Evolutionary conservation across 208 protist genomes (phyloP).

Genomic region (Leishmania braziliensis): DNA sequence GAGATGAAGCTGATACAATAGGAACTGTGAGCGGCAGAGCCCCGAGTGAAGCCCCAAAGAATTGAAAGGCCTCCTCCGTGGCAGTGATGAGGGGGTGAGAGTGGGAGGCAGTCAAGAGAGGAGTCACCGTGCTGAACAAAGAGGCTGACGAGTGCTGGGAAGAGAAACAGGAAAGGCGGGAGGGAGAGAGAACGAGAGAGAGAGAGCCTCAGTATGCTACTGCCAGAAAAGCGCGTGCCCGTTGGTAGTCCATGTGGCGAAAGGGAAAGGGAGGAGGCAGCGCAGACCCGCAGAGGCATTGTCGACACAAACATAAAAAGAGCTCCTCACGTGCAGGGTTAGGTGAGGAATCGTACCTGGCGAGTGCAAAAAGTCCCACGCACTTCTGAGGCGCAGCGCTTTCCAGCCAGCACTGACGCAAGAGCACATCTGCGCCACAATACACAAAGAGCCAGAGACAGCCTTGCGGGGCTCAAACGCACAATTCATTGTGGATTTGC

Average conservation of each 20-base stretch:
- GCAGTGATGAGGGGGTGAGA: too few species aligned
- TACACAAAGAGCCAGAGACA: background rate
- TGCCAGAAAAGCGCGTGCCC: background rate
- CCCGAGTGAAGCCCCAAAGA: background rate
- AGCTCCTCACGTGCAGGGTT: background rate
- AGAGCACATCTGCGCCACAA: background rate
- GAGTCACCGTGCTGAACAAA: background rate
- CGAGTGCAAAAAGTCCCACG: too few species aligned
- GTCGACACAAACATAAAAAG: background rate
- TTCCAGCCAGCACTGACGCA: too few species aligned
- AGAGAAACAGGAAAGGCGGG: background rate
- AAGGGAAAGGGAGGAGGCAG: background rate
- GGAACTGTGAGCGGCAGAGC: background rate
- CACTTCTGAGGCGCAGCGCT: too few species aligned
- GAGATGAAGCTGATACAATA: background rate
- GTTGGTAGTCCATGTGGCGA: background rate
- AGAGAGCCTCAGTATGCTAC: background rate
- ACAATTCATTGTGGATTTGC: background rate
- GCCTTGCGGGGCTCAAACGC: too few species aligned
- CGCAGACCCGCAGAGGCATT: background rate
- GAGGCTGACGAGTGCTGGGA: background rate
- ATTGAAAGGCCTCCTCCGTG: background rate
- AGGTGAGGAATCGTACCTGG: background rate
- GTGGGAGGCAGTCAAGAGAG: background rate
- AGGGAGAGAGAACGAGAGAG: conserved; percentile 2